Evolutionary conservation across 2,329 filamentous ascomycete species (phyloP), one percentile per base, ranked within the genome.

Genomic region (Hypocreales sp.): DNA sequence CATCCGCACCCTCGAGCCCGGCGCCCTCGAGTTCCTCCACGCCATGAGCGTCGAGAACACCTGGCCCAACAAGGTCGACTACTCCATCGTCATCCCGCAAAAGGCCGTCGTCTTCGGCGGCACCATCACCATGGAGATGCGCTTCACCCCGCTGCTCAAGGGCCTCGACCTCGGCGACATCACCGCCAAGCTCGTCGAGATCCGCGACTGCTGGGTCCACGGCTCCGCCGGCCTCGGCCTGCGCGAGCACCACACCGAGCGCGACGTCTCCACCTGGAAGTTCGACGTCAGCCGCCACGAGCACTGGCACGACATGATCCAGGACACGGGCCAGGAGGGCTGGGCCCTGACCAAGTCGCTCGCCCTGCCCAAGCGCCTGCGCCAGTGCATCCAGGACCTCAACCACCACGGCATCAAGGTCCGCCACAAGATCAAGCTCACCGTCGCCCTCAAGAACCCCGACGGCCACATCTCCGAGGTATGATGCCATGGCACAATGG

Each of bases 11-110:
- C 58, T 86, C 25, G 78, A 82, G 33, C 67, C 79, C 8, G 75
- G 74, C 27, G 78, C 79, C 8, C 61, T 86, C 32, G 80, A 87
- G 46, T 67, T 86, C 35, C 65, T 79, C 20, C 79, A 95, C 51
- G 78, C 83, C 25, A 90, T 94, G 82, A 82, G 81, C 36, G 86
- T 95, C 37, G 86, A 94, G 53, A 94, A 94, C 46, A 79, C 92
- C 36, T 98, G 90, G 90, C 80, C 84, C 5, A 90, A 93, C 59
- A 98, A 98, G 61, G 71, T 95, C 41, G 82, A 92, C 49, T 98
- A 98, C 56, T 87, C 83, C 17, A 84, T 98, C 36, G 73, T 82
- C 31, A 81, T 92, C 8, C 87, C 90, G 1, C 86, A 83, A 44
- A 94, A 94, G 57, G 90, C 90, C 2, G 78, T 93, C 29, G 79